Percentiles rank a stretch among this genome's conserved stretches.
Evolutionary conservation across 2,329 filamentous ascomycete species (phyloP).

Genomic region (Monosporascus sp.): DNA sequence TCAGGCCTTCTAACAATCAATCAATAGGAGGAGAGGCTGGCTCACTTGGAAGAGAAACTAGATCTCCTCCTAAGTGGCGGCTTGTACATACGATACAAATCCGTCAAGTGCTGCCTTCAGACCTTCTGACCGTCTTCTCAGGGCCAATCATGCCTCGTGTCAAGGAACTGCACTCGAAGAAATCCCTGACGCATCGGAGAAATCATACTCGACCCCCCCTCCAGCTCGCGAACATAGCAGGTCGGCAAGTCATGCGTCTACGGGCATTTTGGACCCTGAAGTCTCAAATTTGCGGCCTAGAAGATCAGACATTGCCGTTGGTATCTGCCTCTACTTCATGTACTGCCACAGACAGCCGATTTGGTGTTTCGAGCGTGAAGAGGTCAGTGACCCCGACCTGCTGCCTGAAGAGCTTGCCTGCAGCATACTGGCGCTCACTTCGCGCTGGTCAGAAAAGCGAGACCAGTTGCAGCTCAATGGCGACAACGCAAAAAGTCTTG

Average conservation of each 20-base stretch:
- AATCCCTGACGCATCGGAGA: conserved; percentile 24
- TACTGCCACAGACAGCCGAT: conserved; percentile 39
- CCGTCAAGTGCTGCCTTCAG: conserved; percentile 4
- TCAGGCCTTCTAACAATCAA: background rate
- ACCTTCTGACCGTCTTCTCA: conserved; percentile 25
- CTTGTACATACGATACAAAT: conserved; percentile 20
- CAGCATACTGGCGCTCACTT: conserved; percentile 34
- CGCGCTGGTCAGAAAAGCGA: conserved; percentile 29
- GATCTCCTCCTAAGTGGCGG: conserved; percentile 42
- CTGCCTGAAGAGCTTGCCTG: conserved; percentile 35
- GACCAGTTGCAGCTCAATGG: background rate
- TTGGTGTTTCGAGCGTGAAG: conserved; percentile 40
- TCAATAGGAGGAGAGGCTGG: conserved; percentile 43
- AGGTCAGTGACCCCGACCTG: conserved; percentile 28
- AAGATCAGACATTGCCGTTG: conserved; percentile 27
- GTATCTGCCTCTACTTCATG: conserved; percentile 35
- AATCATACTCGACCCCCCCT: conserved; percentile 28
- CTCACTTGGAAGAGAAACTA: conserved; percentile 45
- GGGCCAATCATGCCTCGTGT: conserved; percentile 21
- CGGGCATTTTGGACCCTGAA: conserved; percentile 22
- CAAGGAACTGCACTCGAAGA: conserved; percentile 27
- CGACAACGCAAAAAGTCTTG: conserved; percentile 32
- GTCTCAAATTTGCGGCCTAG: conserved; percentile 22
- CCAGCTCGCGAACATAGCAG: conserved; percentile 16
- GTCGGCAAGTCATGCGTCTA: conserved; percentile 17